Evolutionary conservation across 305 asterid species (phyloP).

Genomic region (Rubia balearica): DNA sequence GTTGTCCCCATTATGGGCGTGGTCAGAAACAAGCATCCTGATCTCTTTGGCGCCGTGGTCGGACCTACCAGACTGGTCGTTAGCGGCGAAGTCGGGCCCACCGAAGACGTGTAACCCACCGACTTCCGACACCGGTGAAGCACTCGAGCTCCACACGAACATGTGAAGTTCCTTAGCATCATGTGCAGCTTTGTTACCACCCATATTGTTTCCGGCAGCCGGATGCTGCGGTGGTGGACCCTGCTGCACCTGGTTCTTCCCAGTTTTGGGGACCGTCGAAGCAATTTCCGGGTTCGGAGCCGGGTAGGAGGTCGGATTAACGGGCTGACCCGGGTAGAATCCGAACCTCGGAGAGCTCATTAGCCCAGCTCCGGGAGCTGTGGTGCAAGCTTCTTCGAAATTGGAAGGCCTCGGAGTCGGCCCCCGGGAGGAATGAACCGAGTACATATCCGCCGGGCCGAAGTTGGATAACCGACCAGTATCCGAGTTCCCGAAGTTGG

Average conservation of each 20-base stretch:
- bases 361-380: conserved; percentile 41
- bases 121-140: conserved; percentile 88
- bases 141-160: conserved; percentile 98
- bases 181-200: conserved; percentile 35
- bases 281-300: conserved; percentile 94
- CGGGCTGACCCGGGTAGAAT: conserved; percentile 37
- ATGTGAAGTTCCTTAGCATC: conserved; percentile 94
- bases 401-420: conserved; percentile 91
- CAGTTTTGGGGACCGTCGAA: conserved; percentile 39
- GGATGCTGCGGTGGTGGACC: conserved; percentile 4
- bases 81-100: conserved; percentile 46
- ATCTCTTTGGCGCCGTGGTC: conserved; percentile 95
- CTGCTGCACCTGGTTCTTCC: conserved; percentile 26
- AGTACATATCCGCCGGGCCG: conserved; percentile 67
- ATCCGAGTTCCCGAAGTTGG: conserved; percentile 78
- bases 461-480: conserved; percentile 61
- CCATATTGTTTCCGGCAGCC: conserved; percentile 19
- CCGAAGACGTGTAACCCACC: conserved; percentile 74
- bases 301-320: conserved; percentile 51
- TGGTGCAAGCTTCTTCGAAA: conserved; percentile 59
- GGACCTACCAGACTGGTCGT: conserved; percentile 72
- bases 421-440: conserved; percentile 79
- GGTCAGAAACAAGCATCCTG: conserved; percentile 72
- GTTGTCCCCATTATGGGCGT: conserved; percentile 66
- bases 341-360: conserved; percentile 69